Conservation (phyloP, 495 filamentous ascomycete species). For the Chlorociboria aeruginascens region DNA sequence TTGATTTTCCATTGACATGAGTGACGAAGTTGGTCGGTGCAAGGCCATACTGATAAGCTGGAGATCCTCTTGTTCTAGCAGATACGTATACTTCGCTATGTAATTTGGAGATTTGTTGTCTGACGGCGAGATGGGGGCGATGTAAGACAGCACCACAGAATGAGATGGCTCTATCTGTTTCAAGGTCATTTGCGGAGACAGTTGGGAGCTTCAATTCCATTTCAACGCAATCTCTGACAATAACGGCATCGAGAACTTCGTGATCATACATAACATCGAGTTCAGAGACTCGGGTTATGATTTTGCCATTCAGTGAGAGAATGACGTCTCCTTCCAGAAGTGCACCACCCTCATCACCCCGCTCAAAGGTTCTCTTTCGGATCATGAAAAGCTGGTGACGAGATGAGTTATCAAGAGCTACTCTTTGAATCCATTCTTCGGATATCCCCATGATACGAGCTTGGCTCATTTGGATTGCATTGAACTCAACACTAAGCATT, state of each 20-base stretch:
- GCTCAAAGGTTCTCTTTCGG: slow-evolving; percentile 59
- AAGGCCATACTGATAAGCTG: slow-evolving; percentile 84
- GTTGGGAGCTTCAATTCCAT: slow-evolving; percentile 70
- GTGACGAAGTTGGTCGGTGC: slow-evolving; percentile 96
- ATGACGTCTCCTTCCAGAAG: slow-evolving; percentile 90
- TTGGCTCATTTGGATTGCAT: slow-evolving; percentile 92
- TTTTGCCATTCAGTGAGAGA: slow-evolving; percentile 76
- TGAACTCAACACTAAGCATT: slow-evolving; percentile 88
- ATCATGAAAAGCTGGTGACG: slow-evolving; percentile 98
- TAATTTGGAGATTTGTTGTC: slow-evolving; percentile 94
- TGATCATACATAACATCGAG: slow-evolving; percentile 95
- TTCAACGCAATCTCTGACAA: slow-evolving; percentile 79
- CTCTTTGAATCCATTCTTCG: slow-evolving; percentile 88
- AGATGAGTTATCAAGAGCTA: slow-evolving; percentile 73
- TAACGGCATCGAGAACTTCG: slow-evolving; percentile 66
- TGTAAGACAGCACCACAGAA: slow-evolving; percentile 95
- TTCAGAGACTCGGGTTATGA: slow-evolving; percentile 87
- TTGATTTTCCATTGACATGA: slow-evolving; percentile 79
- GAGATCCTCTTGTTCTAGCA: slow-evolving; percentile 70
- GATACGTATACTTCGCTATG: slow-evolving; percentile 96
- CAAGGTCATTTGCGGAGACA: slow-evolving; percentile 77
- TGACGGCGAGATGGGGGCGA: slow-evolving; percentile 86
- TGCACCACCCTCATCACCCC: slow-evolving; percentile 52
- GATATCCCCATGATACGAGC: slow-evolving; percentile 96
- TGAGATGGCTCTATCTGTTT: slow-evolving; percentile 80